Evolutionary conservation across 495 filamentous ascomycete species (phyloP), one percentile per base, ranked within the genome.

Genomic region (Bathelium albidoporum): DNA sequence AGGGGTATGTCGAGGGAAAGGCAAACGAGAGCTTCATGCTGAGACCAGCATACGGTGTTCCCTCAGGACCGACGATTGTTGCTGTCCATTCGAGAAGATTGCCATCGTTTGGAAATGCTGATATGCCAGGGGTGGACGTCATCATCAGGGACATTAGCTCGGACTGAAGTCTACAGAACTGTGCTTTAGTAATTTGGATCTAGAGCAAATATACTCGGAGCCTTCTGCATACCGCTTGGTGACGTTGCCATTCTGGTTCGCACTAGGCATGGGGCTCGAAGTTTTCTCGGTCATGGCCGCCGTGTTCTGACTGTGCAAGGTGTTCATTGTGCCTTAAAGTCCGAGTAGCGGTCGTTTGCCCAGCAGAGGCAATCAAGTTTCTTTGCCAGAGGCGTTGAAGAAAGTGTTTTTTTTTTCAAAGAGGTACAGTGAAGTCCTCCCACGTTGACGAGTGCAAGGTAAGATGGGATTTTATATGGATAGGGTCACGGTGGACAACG

Each of bases 131-230:
- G 1, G 91, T 90, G 9, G 91, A 84, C 31, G 90, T 90, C 67
- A 91, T 89, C 94, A 99, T 99, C 43, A 99, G 81, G 76, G 93
- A 87, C 91, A 97, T 97, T 60, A 99, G 81, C 75, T 99, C 94
- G 44, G 90, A 90, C 77, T 99, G 94, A 64, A 99, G 82, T 66
- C 93, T 97, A 74, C 32, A 22, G 60, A 32, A 36, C 16, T 1
- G 26, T 24, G 55, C 20, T 24, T 68, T 67, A 62, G 58, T 65
- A 18, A 29, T 9, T 32, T 26, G 41, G 32, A 32, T 41, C 26
- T 3, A 49, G 58, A 11, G 32, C 24, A 24, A 14, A 16, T 18
- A 59, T 28, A n/a, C 52, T 59, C 39, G 39, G 59, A 34, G 61
- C n/a, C 45, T 32, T 20, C 63, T 1, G 2, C 49, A 9, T 65